Evolutionary conservation across 23 red algal species (phyloP).

Genomic region (Gracilariopsis chorda): DNA sequence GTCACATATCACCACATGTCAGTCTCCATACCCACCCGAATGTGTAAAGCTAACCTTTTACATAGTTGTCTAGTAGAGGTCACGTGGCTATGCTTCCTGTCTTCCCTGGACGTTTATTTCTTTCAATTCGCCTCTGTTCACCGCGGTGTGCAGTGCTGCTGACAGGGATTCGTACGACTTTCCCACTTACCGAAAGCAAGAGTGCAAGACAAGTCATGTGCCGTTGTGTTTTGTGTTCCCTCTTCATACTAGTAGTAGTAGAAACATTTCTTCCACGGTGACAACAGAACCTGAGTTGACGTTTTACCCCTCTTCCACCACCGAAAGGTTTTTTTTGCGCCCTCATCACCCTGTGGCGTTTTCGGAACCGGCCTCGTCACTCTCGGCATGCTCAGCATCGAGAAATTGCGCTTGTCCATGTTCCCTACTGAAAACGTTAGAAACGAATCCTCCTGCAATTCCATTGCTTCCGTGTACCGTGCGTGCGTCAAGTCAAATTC

Average conservation of each 20-base stretch:
- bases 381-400: not conserved
- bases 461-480: not conserved
- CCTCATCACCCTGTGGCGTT: not conserved
- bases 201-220: no score
- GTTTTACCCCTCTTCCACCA: not conserved
- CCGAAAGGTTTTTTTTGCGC: not conserved
- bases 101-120: no score
- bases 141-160: no score
- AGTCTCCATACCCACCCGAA: not conserved
- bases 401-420: not conserved
- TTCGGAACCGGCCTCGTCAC: not conserved
- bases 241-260: conserved; percentile 5
- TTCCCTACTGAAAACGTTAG: conserved; percentile 1
- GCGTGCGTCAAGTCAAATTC: not conserved
- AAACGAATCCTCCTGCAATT: conserved; percentile 5
- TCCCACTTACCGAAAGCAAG: no score
- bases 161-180: no score
- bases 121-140: no score
- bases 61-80: no score
- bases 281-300: not conserved
- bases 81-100: no score
- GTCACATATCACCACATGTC: conserved; percentile 25
- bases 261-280: conserved; percentile 5
- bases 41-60: not conserved
- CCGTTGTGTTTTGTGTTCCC: no score